Base-by-base conservation (phyloP, 768 basidiomycete species). In the Boletus rubescentipes region DNA sequence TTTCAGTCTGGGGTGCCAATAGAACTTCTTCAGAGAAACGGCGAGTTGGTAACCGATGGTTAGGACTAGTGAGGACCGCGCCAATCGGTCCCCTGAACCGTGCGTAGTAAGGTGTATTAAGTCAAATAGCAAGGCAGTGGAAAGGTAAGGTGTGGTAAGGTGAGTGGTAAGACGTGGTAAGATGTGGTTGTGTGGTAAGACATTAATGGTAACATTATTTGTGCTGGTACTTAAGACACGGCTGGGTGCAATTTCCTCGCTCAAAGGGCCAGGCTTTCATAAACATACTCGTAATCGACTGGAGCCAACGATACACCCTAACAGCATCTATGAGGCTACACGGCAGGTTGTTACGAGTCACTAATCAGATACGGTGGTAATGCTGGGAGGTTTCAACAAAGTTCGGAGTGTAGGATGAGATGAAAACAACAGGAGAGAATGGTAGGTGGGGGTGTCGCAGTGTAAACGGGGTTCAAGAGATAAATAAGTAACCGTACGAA, bases 371-470 rank as follows among this genome's bases (percentile, higher is more conserved):
- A 47, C 3, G 45, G 50, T 35, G 30, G 46, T 37, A 26, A 41
- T 21, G 26, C 15, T 9, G 6, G 31, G 36, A 32, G 54, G 57
- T 65, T 53, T 62, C 60, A 60, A 29, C 34, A 43, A 32, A 14
- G 5, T 32, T 44, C n/a, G 36, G 35, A 29, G 14, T 36, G 18
- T 29, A 35, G 4, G 35, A 38, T 41, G 35, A 34, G 9, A 18
- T 3, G 30, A 14, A 7, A 38, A 46, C 21, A 61, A 35, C 37
- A 34, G 8, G 44, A 44, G 53, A 39, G 60, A 36, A n/a, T n/a
- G n/a, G 15, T 8, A 35, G 6, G 20, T 49, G 26, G 29, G 43
- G 59, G 61, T 61, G 51, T 61, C 65, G 59, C 67, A 45, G 18
- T 45, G 16, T 58, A 12, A 54, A 52, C 6, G 47, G 15, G 31